These are phyloP conservation scores for Bassia scoparia DNA, from an alignment of 148 eudicot species.

Conservation along the genomic window DNA sequence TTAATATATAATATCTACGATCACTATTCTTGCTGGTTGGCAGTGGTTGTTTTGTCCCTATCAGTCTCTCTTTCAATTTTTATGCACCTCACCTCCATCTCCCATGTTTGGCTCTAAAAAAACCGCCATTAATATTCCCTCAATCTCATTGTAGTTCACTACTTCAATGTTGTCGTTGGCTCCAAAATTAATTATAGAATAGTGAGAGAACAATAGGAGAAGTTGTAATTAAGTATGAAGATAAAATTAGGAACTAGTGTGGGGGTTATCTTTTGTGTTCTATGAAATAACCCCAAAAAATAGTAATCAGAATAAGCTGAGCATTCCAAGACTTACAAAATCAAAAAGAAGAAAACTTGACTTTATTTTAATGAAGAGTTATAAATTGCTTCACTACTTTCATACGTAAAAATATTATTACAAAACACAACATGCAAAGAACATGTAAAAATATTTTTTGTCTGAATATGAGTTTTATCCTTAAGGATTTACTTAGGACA, in stretches of 20 bases:
- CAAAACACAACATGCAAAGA: no score
- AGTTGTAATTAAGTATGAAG: not conserved
- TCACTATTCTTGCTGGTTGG: not conserved
- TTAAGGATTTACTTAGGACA: no score
- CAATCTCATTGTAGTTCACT: no score
- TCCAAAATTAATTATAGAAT: not conserved
- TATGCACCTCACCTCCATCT: not conserved
- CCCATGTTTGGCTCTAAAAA: not conserved
- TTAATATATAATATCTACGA: no score
- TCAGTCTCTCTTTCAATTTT: no score
- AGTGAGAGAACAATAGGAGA: not conserved
- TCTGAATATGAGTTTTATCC: no score
- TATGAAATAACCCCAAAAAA: conserved; percentile 35
- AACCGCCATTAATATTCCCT: not conserved
- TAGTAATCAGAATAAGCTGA: not conserved
- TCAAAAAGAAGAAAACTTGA: not conserved
- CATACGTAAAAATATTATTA: no score
- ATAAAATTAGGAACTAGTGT: not conserved
- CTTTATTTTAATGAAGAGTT: not conserved
- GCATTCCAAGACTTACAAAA: not conserved
- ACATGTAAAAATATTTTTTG: no score
- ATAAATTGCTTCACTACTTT: no score
- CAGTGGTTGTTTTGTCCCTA: not conserved
- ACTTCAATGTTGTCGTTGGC: no score
- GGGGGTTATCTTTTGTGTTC: conserved; percentile 75